Base-by-base conservation (phyloP, 1,284 basidiomycete species). In the Xanthoconium separans region DNA sequence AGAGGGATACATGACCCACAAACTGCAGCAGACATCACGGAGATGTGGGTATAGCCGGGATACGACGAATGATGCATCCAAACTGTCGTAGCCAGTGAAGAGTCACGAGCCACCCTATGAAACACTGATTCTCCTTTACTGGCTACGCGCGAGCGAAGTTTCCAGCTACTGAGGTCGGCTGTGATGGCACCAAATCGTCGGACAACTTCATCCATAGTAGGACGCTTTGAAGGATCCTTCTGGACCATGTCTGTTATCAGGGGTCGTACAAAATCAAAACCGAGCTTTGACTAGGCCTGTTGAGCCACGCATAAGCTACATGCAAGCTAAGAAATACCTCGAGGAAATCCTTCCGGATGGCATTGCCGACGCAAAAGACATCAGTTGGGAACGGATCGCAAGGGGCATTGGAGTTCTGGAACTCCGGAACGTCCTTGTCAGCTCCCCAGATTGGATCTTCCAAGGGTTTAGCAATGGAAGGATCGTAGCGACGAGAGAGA, bases 371-470 rank as follows among this genome's bases (percentile, higher is more conserved):
- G 34, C 70, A 72, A 53, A 70, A 77, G 1, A 75, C 62, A 31
- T 76, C 73, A 0, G 70, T 70, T 8, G 66, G 58, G 39, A 74
- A 75, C 0, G 74, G 72, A 58, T 75, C 53, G 18, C 61, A 63
- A 2, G 63, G 65, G 0, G 18, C 33, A 1, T 65, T 51, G 6
- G 61, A 49, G 2, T 52, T 55, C 6, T 57, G 58, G 47, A 58
- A 58, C 20, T 64, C 63, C 0, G 66, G 68, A 0, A 65, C 65
- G 1, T 57, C 54, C 36, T 62, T 66, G 30, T 69, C 34, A 2
- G 1, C 46, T 4, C 46, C 36, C 46, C 46, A 47, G 7, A 47
- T 47, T 0, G 46, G 46, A 13, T 31, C 33, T 49, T 63, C 69
- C 44, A 54, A 39, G 3, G 65, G 64, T 0, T 60, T 41, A 13